phyloP scores from a whole-genome alignment of 1,139 yeast genomes.

The Blastobotrys indianensis region DNA sequence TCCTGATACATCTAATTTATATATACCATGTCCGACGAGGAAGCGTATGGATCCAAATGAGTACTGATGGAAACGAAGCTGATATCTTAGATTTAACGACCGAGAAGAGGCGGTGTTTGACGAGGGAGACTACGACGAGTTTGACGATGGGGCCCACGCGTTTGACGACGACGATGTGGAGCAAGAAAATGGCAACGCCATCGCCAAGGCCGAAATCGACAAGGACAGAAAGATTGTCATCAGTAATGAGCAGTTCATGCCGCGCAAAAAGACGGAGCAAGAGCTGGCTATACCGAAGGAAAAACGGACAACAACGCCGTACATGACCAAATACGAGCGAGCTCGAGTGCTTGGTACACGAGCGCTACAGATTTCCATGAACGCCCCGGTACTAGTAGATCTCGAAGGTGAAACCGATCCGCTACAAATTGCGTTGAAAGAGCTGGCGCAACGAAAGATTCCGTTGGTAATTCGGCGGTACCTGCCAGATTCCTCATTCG shows the following conservation, averaged over 20 bases:
- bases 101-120: constrained; percentile 68
- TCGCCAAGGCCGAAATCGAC: constrained; percentile 49
- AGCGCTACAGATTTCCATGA: constrained; percentile 92
- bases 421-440: constrained; percentile 96
- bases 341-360: constrained; percentile 95
- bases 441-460: constrained; percentile 86
- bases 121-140: constrained; percentile 63
- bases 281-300: constrained; percentile 88
- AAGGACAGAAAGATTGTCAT: constrained; percentile 54
- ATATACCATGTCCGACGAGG: constrained; percentile 14
- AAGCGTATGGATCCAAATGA: constrained; percentile 6
- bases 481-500: constrained; percentile 93
- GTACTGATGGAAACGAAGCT: no score
- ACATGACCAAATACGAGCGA: constrained; percentile 96
- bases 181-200: constrained; percentile 32
- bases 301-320: constrained; percentile 89
- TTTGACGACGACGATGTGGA: constrained; percentile 39
- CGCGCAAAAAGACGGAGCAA: constrained; percentile 60
- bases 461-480: constrained; percentile 94
- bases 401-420: constrained; percentile 99
- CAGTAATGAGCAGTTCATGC: constrained; percentile 37
- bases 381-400: constrained; percentile 96
- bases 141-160: constrained; percentile 66
- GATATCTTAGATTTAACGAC: constrained; percentile 52
- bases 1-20: background rate